Base-by-base conservation (phyloP, 345 rosid species). In the Isatis tinctoria region DNA sequence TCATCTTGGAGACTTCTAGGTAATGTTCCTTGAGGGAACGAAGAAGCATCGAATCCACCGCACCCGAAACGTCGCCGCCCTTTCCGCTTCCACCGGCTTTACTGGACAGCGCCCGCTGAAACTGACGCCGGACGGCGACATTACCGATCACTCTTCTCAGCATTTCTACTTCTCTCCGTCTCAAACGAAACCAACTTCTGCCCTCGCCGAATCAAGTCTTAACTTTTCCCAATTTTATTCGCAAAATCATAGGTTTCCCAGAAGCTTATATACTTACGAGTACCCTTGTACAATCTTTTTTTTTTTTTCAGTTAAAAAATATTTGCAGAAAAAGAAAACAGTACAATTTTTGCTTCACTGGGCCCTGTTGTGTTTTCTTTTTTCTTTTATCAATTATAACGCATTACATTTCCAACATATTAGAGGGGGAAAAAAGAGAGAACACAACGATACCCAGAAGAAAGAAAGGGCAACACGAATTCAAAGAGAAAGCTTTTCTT, bases 11-110 rank as follows among this genome's bases (percentile, higher is more conserved):
- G 74, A 86, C 88, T 82, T 93, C 92, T 2, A 82, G 81, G 79
- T 88, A 89, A 86, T 93, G 98, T n/a, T 93, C 96, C 81, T 85
- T 91, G 74, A 93, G 94, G 65, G 97, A 89, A 56, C 97, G 97
- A 44, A 91, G 92, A 68, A 93, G 70, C 74, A 91, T 79, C 39
- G 92, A 88, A 71, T 88, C 82, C 6, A 93, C 88, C 57, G 89
- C 91, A 27, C 91, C 74, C 28, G 90, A 78, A 10, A 77, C 58
- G 70, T 73, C 44, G 51, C 57, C 68, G 72, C n/a, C 18, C 30
- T 59, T 60, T 60, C 51, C 68, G 26, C 59, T 70, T 26, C 61
- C 57, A 60, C 65, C 64, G 35, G 74, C 37, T 58, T 71, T 67
- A 52, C 62, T 59, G 7, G 63, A 67, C 30, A 80, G 22, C 3